Conservation (phyloP, 2,329 filamentous ascomycete genomes). For the Fusarium graminum region DNA sequence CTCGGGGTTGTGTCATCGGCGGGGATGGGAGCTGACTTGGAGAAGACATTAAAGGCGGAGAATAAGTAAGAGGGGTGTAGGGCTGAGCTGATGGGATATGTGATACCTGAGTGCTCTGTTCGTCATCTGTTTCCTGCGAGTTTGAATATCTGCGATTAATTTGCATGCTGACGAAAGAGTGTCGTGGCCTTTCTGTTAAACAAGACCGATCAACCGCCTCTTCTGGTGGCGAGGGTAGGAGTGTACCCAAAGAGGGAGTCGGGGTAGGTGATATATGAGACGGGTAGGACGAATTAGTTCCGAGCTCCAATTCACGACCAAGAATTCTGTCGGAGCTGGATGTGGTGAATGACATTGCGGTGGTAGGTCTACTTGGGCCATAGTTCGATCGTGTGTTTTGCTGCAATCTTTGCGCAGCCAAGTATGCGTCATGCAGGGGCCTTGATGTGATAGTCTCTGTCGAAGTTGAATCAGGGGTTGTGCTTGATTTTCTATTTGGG, state of each 20-base stretch:
- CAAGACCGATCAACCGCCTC: conserved; percentile 7
- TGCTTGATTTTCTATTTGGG: conserved; percentile 24
- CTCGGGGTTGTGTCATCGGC: conserved; percentile 39
- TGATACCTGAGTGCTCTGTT: conserved; percentile 18
- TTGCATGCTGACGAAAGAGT: conserved; percentile 1
- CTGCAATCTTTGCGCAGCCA: conserved; percentile 18
- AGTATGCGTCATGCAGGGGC: conserved; percentile 6
- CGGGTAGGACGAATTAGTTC: conserved; percentile 13
- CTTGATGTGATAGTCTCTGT: conserved; percentile 18
- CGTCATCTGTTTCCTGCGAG: conserved; percentile 12
- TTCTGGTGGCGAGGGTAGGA: conserved; percentile 36
- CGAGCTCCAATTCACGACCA: conserved; percentile 15
- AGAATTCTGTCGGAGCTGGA: conserved; percentile 41
- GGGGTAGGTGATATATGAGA: conserved; percentile 37
- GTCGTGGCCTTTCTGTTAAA: conserved; percentile 12
- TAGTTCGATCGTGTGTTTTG: conserved; percentile 1
- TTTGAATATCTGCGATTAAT: conserved; percentile 5
- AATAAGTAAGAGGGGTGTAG: conserved; percentile 25
- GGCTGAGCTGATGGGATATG: conserved; percentile 48
- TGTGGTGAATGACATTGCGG: conserved; percentile 41
- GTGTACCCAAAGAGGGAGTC: conserved; percentile 15
- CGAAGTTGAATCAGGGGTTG: conserved; percentile 13
- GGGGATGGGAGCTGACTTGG: conserved; percentile 44
- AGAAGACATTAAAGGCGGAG: conserved; percentile 36
- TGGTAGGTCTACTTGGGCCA: conserved; percentile 31